Evolutionary conservation across 2,329 filamentous ascomycete genomes (phyloP).

Genomic region (Achaetomium macrosporum): DNA sequence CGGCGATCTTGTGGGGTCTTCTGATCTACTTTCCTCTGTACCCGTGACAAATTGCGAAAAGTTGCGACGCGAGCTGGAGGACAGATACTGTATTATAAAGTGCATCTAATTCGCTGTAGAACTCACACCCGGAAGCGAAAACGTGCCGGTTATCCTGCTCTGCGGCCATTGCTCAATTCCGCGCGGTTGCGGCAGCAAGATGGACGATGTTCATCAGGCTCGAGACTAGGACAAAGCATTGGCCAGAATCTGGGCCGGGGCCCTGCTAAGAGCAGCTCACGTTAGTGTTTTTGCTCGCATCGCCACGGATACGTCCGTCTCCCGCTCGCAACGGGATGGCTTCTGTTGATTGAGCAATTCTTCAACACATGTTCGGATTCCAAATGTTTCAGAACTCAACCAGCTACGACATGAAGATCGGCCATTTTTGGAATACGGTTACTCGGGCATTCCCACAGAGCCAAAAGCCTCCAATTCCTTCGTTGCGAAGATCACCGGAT

Average conservation of each 20-base stretch:
- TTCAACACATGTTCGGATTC: background rate
- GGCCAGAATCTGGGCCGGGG: too few relatives aligned
- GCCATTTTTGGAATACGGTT: conserved; percentile 13
- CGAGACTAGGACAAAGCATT: too few relatives aligned
- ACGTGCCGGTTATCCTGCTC: too few relatives aligned
- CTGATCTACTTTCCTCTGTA: background rate
- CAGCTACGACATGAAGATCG: conserved; percentile 6
- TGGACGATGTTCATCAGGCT: too few relatives aligned
- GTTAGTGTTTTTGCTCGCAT: background rate
- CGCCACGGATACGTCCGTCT: background rate
- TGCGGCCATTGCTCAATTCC: too few relatives aligned
- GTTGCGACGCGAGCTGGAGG: too few relatives aligned
- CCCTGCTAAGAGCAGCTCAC: background rate
- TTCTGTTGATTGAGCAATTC: background rate
- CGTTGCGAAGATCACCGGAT: background rate
- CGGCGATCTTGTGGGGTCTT: background rate
- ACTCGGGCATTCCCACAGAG: background rate
- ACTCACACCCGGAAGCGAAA: too few relatives aligned
- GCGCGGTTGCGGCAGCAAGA: too few relatives aligned
- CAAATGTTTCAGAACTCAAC: conserved; percentile 13
- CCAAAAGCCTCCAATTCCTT: background rate
- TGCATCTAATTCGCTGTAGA: too few relatives aligned
- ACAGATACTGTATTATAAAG: too few relatives aligned
- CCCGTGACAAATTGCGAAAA: background rate
- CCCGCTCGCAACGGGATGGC: background rate